A percentile compares a stretch with the other conserved stretches of the same genome.
phyloP scores from a whole-genome alignment of 768 basidiomycete genomes.

The Boletus sp. region DNA sequence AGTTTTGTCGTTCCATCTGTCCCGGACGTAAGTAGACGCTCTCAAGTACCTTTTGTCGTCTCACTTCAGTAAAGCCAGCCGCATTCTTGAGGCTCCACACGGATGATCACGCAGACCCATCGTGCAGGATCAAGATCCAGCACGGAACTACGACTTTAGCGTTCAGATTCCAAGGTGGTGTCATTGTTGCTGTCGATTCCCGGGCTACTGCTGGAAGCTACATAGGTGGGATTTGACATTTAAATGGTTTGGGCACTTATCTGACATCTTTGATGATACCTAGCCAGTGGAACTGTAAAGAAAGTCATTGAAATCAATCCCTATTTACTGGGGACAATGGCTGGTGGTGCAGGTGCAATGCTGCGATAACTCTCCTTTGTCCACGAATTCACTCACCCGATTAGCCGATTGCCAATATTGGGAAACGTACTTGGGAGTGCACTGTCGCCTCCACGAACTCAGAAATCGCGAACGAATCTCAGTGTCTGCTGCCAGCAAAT shows the following conservation, averaged over 20 bases:
- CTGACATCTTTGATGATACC: not conserved
- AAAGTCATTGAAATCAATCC: conserved; percentile 99
- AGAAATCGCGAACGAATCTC: conserved; percentile 96
- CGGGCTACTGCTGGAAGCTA: conserved; percentile 97
- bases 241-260: not conserved
- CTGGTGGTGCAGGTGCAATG: conserved; percentile 88
- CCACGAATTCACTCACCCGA: conserved; percentile 4
- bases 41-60: not conserved
- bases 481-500: conserved; percentile 98
- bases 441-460: conserved; percentile 94
- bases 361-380: not conserved
- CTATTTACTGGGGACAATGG: conserved; percentile 98
- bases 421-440: conserved; percentile 99
- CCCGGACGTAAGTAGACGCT: conserved; percentile 58
- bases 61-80: conserved; percentile 59
- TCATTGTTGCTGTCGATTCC: conserved; percentile 99
- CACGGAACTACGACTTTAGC: conserved; percentile 98
- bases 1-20: conserved; percentile 70
- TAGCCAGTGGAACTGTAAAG: conserved; percentile 96
- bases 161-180: conserved; percentile 94
- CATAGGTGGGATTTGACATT: conserved; percentile 61
- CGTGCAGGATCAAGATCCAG: conserved; percentile 95
- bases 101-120: conserved; percentile 91
- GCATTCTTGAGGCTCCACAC: conserved; percentile 91
- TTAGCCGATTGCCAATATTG: conserved; percentile 94